Percentiles rank a stretch among this genome's conserved stretches.
Conservation (phyloP, 225 moss, liverwort and hornwort species). For the Physcomitrellopsis africana region DNA sequence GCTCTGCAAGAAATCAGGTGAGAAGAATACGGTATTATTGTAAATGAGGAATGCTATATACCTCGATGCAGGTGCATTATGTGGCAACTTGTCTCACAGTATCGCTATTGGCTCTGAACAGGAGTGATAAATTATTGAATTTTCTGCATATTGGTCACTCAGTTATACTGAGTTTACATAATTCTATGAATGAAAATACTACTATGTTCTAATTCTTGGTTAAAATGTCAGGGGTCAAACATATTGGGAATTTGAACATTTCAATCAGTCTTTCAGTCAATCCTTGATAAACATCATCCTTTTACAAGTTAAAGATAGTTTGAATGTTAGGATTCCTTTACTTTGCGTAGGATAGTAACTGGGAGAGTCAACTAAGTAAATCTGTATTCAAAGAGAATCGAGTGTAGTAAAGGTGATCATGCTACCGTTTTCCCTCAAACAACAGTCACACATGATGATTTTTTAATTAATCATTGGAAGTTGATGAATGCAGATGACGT, state of each 20-base stretch:
- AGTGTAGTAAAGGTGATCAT: background rate
- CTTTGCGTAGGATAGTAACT: no score
- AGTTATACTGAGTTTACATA: background rate
- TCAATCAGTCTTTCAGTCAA: no score
- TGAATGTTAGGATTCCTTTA: no score
- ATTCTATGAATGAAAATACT: background rate
- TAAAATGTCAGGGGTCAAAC: background rate
- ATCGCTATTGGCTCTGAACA: no score
- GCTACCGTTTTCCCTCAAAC: background rate
- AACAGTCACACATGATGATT: background rate
- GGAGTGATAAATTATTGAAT: background rate
- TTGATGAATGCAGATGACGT: slow-evolving; percentile 44
- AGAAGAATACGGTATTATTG: background rate
- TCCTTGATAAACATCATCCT: no score
- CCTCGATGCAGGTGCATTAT: background rate
- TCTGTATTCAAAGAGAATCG: no score
- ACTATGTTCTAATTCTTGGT: background rate
- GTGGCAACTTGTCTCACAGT: background rate
- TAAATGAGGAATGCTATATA: background rate
- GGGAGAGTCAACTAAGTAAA: no score
- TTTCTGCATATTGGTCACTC: background rate
- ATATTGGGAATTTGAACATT: no score
- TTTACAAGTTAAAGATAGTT: no score
- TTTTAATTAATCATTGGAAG: background rate
- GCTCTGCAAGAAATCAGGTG: slow-evolving; percentile 56